A percentile compares a stretch with the other conserved stretches of the same genome.
Evolutionary conservation across 257 asterid species (phyloP).

Genomic region (Solanum peruvianum): DNA sequence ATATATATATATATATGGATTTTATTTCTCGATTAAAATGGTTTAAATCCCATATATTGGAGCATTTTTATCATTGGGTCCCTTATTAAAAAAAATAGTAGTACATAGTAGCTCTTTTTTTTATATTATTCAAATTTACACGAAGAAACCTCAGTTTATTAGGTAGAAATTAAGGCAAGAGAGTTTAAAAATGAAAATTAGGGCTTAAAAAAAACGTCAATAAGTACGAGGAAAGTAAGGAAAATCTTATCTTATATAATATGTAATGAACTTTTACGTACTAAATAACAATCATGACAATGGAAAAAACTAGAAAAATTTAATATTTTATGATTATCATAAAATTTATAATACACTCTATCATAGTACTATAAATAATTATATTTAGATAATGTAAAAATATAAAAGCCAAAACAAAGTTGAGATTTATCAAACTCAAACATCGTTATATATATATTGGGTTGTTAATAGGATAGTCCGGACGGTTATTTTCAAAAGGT

Average conservation of each 20-base stretch:
- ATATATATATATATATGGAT: no score
- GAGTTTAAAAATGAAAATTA: neutral
- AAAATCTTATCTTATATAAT: neutral
- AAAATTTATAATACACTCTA: no score
- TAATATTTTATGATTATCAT: neutral
- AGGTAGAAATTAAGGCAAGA: neutral
- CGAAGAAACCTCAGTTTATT: neutral
- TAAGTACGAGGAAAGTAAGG: neutral
- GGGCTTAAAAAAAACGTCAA: neutral
- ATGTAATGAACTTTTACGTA: neutral
- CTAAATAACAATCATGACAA: no score
- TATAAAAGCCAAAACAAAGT: neutral
- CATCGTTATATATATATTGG: no score
- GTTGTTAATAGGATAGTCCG: neutral
- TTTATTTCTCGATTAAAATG: neutral
- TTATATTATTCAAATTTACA: neutral
- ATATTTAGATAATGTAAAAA: no score
- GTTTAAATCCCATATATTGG: neutral
- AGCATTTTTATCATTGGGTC: neutral
- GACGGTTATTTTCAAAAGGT: no score
- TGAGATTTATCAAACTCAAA: neutral
- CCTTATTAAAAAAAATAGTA: neutral
- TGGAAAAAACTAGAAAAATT: no score
- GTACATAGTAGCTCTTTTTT: neutral
- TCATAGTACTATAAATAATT: no score